A percentile compares a stretch with the other conserved stretches of the same genome.
These are phyloP conservation scores for Claviceps monticola DNA, from an alignment of 2,329 filamentous ascomycete species.

Conservation along the genomic window DNA sequence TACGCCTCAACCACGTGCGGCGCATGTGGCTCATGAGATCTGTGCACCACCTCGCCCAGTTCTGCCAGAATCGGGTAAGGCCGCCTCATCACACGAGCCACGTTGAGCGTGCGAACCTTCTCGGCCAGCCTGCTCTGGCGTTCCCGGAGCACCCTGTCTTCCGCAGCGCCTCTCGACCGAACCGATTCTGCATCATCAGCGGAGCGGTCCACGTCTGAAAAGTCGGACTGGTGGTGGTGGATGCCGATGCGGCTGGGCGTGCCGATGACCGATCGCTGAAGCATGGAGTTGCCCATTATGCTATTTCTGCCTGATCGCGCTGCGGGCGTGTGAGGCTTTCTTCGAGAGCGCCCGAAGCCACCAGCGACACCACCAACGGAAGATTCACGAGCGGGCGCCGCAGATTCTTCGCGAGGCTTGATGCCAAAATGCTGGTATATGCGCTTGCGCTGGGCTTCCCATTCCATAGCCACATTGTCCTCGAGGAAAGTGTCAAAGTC, in stretches of 20 bases:
- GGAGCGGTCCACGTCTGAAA: conserved; percentile 53
- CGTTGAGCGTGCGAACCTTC: conserved; percentile 67
- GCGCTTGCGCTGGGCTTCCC: conserved; percentile 82
- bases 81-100: conserved; percentile 49
- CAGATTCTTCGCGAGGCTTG: conserved; percentile 39
- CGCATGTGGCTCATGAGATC: conserved; percentile 55
- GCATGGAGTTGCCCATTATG: conserved; percentile 43
- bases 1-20: conserved; percentile 72
- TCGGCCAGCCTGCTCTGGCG: conserved; percentile 73
- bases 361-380: conserved; percentile 20
- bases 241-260: conserved; percentile 54
- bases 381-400: conserved; percentile 29
- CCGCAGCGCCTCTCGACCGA: conserved; percentile 34
- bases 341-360: conserved; percentile 46
- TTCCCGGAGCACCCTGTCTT: conserved; percentile 66
- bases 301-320: conserved; percentile 32
- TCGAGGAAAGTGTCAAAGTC: conserved; percentile 93
- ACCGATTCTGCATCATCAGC: conserved; percentile 33
- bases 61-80: conserved; percentile 63
- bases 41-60: conserved; percentile 60
- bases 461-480: conserved; percentile 88
- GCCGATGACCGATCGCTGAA: conserved; percentile 80
- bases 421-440: conserved; percentile 97
- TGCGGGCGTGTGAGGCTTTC: conserved; percentile 33
- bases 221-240: conserved; percentile 41